Evolutionary conservation across 495 filamentous ascomycete species (phyloP).

Genomic region (Penicillium manginii): DNA sequence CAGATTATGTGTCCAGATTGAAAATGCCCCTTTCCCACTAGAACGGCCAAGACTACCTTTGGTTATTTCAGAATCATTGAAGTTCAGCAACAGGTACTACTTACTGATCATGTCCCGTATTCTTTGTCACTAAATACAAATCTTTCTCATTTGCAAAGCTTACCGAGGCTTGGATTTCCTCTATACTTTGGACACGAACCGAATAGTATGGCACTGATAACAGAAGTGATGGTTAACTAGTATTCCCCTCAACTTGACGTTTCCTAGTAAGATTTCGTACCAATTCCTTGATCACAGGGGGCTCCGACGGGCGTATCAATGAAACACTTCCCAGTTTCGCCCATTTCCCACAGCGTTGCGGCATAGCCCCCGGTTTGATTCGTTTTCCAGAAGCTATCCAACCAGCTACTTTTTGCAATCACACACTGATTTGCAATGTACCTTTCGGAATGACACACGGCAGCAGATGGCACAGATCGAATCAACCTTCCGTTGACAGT

Average conservation of each 20-base stretch:
- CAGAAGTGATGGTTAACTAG: neutral
- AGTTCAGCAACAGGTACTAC: neutral
- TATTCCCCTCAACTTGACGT: neutral
- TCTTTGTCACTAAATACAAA: neutral
- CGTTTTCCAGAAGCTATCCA: neutral
- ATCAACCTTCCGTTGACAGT: neutral
- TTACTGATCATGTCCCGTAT: conserved; percentile 1
- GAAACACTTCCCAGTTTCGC: neutral
- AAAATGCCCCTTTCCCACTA: neutral
- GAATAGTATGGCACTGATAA: neutral
- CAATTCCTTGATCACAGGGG: neutral
- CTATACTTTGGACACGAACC: neutral
- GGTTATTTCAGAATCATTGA: neutral
- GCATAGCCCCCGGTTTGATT: neutral
- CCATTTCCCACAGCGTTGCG: neutral
- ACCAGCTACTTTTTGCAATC: neutral
- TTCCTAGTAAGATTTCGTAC: neutral
- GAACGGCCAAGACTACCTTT: neutral
- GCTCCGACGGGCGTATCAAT: neutral
- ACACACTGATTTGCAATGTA: neutral
- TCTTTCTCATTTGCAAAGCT: neutral
- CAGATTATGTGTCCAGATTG: conserved; percentile 1
- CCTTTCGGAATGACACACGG: neutral
- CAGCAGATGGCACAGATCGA: neutral
- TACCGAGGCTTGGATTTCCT: neutral